phyloP scores from a whole-genome alignment of 345 rosid species.

The Pistacia atlantica region DNA sequence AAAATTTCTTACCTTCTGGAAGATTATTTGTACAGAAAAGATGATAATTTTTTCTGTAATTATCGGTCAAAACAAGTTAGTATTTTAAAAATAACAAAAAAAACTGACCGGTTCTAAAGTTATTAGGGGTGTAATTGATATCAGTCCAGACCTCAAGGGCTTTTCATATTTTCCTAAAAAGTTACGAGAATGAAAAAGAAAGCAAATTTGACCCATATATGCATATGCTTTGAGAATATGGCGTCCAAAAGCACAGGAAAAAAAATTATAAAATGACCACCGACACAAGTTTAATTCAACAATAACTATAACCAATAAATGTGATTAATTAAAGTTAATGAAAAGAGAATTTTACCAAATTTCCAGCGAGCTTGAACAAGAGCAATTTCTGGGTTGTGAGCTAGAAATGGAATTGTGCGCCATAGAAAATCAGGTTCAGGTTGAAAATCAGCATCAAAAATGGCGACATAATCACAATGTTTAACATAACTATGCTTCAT shows the following conservation, averaged over 20 bases:
- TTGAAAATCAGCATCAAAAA: constrained; percentile 92
- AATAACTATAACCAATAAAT: not conserved
- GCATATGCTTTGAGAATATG: not conserved
- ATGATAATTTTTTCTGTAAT: no score
- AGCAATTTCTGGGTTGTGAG: constrained; percentile 65
- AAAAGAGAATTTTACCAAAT: constrained; percentile 50
- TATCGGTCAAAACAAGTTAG: not conserved
- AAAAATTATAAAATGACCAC: not conserved
- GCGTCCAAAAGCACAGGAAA: not conserved
- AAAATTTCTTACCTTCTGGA: not conserved
- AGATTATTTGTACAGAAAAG: not conserved
- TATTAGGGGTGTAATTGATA: no score
- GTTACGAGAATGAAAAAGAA: not conserved
- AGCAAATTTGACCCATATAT: not conserved
- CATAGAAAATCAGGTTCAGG: constrained; percentile 79
- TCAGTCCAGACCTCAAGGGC: no score
- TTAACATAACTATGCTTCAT: constrained; percentile 80
- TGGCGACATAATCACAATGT: constrained; percentile 69
- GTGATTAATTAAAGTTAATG: not conserved
- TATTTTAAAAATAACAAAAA: no score
- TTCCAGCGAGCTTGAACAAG: constrained; percentile 95
- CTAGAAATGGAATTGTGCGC: constrained; percentile 73
- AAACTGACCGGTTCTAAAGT: no score
- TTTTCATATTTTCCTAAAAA: no score
- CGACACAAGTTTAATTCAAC: not conserved